phyloP scores from a whole-genome alignment of 257 asterid species.

The Forsythia viridissima region DNA sequence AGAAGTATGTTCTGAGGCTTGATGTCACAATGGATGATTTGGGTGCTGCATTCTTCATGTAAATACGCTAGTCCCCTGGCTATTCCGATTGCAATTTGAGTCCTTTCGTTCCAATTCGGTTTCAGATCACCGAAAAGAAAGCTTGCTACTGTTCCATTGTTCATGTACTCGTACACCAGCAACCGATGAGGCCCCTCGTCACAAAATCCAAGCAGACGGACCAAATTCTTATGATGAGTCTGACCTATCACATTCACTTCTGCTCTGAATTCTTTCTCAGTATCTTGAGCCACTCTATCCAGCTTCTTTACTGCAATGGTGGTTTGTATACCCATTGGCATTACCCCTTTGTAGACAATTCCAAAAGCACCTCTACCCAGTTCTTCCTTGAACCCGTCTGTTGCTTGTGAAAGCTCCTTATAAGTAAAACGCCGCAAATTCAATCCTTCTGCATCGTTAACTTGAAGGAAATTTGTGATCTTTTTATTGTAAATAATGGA shows the following conservation, averaged over 20 bases:
- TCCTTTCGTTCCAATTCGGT: constrained; percentile 36
- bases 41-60: constrained; percentile 40
- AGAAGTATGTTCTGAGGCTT: constrained; percentile 53
- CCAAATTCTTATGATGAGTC: constrained; percentile 47
- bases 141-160: constrained; percentile 34
- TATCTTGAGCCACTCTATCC: constrained; percentile 18
- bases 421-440: constrained; percentile 24
- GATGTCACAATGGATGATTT: constrained; percentile 39
- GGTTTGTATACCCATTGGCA: neutral
- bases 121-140: constrained; percentile 24
- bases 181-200: constrained; percentile 30
- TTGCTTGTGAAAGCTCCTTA: constrained; percentile 30
- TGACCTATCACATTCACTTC: constrained; percentile 43
- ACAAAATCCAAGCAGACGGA: constrained; percentile 34
- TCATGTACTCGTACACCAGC: constrained; percentile 41
- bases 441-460: neutral
- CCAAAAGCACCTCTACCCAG: constrained; percentile 38
- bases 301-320: constrained; percentile 38
- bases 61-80: constrained; percentile 41
- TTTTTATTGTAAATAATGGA: neutral
- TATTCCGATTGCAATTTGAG: constrained; percentile 30
- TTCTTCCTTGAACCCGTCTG: constrained; percentile 33
- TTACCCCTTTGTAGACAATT: constrained; percentile 30
- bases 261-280: constrained; percentile 35
- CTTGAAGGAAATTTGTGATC: neutral